Evolutionary conservation across 371 early-diverging fungal genomes (phyloP).

Genomic region (Apophysomyces elegans): DNA sequence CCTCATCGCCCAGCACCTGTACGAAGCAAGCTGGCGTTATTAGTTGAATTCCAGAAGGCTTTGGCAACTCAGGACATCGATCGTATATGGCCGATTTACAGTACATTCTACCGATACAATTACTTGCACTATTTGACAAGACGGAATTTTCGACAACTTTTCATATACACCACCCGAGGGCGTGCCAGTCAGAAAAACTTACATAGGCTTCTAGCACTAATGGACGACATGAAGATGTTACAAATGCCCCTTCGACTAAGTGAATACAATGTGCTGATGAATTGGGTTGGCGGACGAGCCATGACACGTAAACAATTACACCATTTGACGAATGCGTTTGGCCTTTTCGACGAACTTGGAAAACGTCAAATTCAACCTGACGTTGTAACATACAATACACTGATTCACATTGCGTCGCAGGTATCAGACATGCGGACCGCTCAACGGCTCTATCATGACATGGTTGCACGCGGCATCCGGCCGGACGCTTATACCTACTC

Average conservation of each 20-base stretch:
- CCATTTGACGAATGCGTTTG: slow-evolving; percentile 45
- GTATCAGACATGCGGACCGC: slow-evolving; percentile 45
- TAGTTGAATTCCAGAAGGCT: slow-evolving; percentile 42
- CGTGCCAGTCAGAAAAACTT: slow-evolving; percentile 40
- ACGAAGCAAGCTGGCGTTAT: slow-evolving; percentile 24
- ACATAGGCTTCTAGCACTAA: slow-evolving; percentile 38
- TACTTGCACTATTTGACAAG: slow-evolving; percentile 28
- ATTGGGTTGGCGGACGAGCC: slow-evolving; percentile 47
- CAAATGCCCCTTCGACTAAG: slow-evolving; percentile 29
- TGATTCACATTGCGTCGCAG: slow-evolving; percentile 48
- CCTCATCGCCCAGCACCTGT: not conserved
- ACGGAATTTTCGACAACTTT: slow-evolving; percentile 38
- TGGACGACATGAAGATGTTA: slow-evolving; percentile 44
- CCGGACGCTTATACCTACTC: slow-evolving; percentile 48
- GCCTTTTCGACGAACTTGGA: slow-evolving; percentile 44
- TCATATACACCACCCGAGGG: slow-evolving; percentile 32
- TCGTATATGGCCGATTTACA: slow-evolving; percentile 54
- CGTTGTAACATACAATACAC: slow-evolving; percentile 39
- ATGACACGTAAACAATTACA: slow-evolving; percentile 30
- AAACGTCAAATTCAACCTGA: slow-evolving; percentile 25
- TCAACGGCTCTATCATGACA: slow-evolving; percentile 51
- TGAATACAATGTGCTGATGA: slow-evolving; percentile 48
- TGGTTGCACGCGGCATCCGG: slow-evolving; percentile 39
- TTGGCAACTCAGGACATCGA: slow-evolving; percentile 50
- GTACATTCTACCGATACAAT: slow-evolving; percentile 33